Conservation (phyloP, 2,329 filamentous ascomycete species). For the Fusarium heterosporum region DNA sequence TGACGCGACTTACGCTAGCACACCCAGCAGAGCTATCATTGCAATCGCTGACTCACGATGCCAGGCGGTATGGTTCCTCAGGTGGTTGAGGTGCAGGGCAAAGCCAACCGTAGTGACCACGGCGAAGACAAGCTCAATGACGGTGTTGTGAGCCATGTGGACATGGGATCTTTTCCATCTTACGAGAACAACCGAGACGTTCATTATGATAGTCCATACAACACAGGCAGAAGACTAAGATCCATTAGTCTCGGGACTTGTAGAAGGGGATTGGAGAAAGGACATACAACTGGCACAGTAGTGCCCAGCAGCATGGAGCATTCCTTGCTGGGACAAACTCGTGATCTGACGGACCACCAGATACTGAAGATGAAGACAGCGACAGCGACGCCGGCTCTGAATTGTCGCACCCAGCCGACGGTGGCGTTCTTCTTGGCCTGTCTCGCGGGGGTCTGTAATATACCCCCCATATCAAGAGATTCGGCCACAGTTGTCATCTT, state of each 20-base stretch:
- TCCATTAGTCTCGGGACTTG: not conserved
- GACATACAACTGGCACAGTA: conserved; percentile 42
- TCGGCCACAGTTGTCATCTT: no score
- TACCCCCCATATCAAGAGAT: no score
- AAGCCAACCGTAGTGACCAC: conserved; percentile 41
- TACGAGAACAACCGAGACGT: conserved; percentile 39
- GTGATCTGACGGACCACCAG: conserved; percentile 48
- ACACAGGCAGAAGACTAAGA: conserved; percentile 34
- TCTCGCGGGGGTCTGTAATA: no score
- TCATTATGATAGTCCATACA: conserved; percentile 39
- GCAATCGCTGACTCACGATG: conserved; percentile 28
- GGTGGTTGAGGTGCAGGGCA: conserved; percentile 37
- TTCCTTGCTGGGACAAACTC: conserved; percentile 33
- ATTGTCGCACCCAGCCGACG: conserved; percentile 30
- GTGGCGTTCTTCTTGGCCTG: conserved; percentile 8
- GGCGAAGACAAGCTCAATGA: conserved; percentile 41
- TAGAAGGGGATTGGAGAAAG: not conserved
- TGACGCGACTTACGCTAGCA: conserved; percentile 38
- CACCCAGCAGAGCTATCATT: conserved; percentile 42
- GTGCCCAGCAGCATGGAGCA: conserved; percentile 45
- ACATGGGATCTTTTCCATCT: conserved; percentile 39
- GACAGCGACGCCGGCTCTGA: conserved; percentile 46
- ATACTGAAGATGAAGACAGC: conserved; percentile 58
- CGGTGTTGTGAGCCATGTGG: conserved; percentile 25
- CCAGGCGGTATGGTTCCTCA: conserved; percentile 32